Evolutionary conservation across 805 yeast genomes (phyloP).

Genomic region (Pachysolen tannophilus): DNA sequence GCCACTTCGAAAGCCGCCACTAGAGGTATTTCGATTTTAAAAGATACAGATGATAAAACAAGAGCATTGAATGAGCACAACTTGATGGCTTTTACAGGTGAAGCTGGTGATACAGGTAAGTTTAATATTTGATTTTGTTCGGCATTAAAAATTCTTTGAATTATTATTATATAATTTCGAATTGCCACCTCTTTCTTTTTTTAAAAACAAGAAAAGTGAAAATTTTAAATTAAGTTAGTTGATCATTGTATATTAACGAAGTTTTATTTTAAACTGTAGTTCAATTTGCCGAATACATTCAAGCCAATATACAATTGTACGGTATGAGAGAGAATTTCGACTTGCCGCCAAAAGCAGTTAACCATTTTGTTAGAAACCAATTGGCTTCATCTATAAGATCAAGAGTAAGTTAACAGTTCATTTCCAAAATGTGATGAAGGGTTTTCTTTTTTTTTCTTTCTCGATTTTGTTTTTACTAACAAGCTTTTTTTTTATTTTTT

Average conservation of each 20-base stretch:
- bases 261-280: conserved; percentile 22
- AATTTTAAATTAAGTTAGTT: no score
- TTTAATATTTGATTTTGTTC: conserved; percentile 2
- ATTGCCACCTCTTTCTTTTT: neutral
- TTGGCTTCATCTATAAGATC: conserved; percentile 84
- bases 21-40: conserved; percentile 79
- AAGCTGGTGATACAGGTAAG: conserved; percentile 79
- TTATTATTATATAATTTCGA: neutral
- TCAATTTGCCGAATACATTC: conserved; percentile 89
- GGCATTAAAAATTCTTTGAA: neutral
- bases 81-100: conserved; percentile 87
- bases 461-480: conserved; percentile 11
- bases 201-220: no score
- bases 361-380: conserved; percentile 81
- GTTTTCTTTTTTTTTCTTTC: no score
- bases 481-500: no score
- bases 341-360: conserved; percentile 77
- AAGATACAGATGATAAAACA: conserved; percentile 76
- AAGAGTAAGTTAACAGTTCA: no score
- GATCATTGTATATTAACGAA: no score
- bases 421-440: no score
- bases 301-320: conserved; percentile 85
- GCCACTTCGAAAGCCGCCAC: conserved; percentile 96
- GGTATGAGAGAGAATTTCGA: conserved; percentile 80
- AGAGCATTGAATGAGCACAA: conserved; percentile 65